These are phyloP conservation scores for Eucalyptus urophylla DNA, from an alignment of 345 rosid genomes.

Conservation along the genomic window DNA sequence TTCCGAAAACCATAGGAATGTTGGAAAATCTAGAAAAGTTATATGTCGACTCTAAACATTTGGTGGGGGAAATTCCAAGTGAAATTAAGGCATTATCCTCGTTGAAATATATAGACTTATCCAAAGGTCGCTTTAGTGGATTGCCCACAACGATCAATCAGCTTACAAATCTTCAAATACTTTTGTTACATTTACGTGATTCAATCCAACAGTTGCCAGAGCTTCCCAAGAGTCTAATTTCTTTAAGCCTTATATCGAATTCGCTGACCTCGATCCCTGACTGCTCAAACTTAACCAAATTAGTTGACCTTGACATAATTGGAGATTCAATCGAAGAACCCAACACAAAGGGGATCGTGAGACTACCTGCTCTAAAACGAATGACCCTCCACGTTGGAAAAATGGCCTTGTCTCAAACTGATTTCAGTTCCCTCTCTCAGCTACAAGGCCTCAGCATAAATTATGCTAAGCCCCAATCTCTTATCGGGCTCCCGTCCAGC, in stretches of 20 bases:
- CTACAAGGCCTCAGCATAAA: accelerated
- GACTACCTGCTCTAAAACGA: accelerated
- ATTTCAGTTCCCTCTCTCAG: background rate
- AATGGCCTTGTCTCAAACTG: background rate
- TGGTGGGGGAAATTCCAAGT: too few relatives aligned
- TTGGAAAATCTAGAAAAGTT: too few relatives aligned
- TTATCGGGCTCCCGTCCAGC: background rate
- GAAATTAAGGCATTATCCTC: too few relatives aligned
- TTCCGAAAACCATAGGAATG: too few relatives aligned
- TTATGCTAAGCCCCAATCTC: background rate
- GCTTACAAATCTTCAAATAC: accelerated
- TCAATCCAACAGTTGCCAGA: background rate
- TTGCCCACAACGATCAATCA: too few relatives aligned
- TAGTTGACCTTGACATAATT: accelerated
- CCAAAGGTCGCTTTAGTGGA: accelerated
- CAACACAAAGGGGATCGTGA: background rate
- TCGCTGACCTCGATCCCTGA: background rate
- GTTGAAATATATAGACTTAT: too few relatives aligned
- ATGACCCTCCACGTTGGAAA: accelerated
- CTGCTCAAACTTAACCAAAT: background rate
- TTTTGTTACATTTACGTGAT: accelerated
- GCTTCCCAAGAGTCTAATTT: background rate
- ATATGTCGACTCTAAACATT: accelerated
- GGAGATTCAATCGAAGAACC: background rate
- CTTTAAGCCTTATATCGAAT: accelerated